phyloP scores from a whole-genome alignment of 2,329 filamentous ascomycete genomes.

The Fusarium cyanostomum region DNA sequence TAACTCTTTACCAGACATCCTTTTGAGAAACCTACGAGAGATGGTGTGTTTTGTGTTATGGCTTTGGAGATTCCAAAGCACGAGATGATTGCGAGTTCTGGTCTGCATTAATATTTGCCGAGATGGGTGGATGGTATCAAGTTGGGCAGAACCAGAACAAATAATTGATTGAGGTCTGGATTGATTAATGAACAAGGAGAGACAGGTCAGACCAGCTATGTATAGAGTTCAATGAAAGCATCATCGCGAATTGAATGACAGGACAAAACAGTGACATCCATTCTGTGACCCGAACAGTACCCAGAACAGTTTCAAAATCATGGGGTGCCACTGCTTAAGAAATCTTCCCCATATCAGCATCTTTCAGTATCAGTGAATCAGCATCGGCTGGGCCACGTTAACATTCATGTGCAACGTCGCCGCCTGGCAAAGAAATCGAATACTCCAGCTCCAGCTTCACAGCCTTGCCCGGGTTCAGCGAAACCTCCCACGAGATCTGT shows the following conservation, averaged over 20 bases:
- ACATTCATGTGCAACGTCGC: slow-evolving; percentile 50
- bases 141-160: neutral
- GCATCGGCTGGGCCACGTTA: slow-evolving; percentile 1
- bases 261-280: neutral
- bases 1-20: no score
- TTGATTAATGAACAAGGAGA: neutral
- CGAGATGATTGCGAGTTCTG: neutral
- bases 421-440: slow-evolving; percentile 64
- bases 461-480: slow-evolving; percentile 64
- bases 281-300: neutral
- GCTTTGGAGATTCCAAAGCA: neutral
- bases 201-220: neutral
- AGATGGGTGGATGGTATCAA: neutral
- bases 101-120: neutral
- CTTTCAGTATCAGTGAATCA: neutral
- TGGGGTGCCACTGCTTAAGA: no score
- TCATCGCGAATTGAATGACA: neutral
- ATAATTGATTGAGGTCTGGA: neutral
- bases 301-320: neutral
- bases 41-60: neutral
- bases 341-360: no score
- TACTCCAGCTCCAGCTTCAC: slow-evolving; percentile 70
- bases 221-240: neutral
- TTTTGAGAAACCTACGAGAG: no score
- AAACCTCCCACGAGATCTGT: slow-evolving; percentile 67